Base-by-base conservation (phyloP, 345 rosid species). In the Dipteronia dyeriana region DNA sequence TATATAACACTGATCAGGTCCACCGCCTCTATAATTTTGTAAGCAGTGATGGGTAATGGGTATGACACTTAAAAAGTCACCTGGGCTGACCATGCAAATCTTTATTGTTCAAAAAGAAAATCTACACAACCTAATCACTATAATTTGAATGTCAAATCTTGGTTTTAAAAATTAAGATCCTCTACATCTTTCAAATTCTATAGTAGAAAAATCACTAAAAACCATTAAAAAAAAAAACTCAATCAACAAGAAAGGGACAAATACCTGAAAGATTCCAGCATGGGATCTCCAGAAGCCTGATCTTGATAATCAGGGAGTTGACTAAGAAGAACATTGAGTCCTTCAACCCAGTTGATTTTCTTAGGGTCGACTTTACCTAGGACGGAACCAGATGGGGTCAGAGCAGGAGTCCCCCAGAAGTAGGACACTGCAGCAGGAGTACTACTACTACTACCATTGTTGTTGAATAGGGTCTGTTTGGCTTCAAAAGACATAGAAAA, bases 391-490 rank as follows among this genome's bases (percentile, higher is more conserved):
- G 93, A 83, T 5, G 83, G 86, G 23, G 90, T 89, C 0, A 94
- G 82, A 31, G 85, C 91, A 29, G 95, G 91, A 25, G 93, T 90
- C 54, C 97, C 98, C 91, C 93, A 91, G 39, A 91, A 92, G 80
- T 94, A 92, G 39, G 97, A 91, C 68, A 89, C 5, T 2, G 25
- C 38, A 9, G 88, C 85, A 73, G n/a, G 45, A 41, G 45, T 41
- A 41, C 45, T 65, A 45, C 83, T 65, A 45, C 83, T 23, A 56
- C 9, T 20, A 4, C 3, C 4, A 9, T 53, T 53, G 57, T 53
- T 53, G 57, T 53, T 62, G 81, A 90, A 73, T 0, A 83, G 57
- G 9, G 61, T 75, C 20, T 64, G 86, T 54, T 89, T 89, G 74
- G 87, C 57, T 11, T 90, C 90, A 68, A 88, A 91, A 13, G 97